Conservation (phyloP, 2,329 filamentous ascomycete species). For the Alternaria viburni region DNA sequence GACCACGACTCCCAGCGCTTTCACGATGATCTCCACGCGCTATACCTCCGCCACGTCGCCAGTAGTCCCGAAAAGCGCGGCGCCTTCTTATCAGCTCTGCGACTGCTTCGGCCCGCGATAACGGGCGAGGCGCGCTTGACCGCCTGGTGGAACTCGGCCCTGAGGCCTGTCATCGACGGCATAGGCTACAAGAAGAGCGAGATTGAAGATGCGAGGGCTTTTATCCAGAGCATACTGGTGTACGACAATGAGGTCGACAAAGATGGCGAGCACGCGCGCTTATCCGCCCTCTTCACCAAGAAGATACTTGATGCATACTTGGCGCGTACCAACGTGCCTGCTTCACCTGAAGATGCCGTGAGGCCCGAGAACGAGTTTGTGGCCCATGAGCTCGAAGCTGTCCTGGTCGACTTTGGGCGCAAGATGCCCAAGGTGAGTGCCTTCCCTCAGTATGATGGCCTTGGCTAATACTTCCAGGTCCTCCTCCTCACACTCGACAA, state of each 20-base stretch:
- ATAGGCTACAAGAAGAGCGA: constrained; percentile 68
- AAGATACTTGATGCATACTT: constrained; percentile 57
- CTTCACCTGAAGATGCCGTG: constrained; percentile 45
- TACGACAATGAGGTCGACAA: constrained; percentile 66
- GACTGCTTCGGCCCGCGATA: constrained; percentile 68
- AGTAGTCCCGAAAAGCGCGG: constrained; percentile 64
- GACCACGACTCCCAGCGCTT: constrained; percentile 72
- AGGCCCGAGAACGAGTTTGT: constrained; percentile 55
- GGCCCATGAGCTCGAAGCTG: constrained; percentile 58
- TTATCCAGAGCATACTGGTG: constrained; percentile 68
- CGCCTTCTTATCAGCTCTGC: constrained; percentile 72
- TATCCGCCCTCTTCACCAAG: constrained; percentile 61
- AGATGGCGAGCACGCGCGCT: constrained; percentile 51
- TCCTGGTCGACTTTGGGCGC: constrained; percentile 66
- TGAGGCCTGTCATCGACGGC: constrained; percentile 63
- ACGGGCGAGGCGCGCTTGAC: constrained; percentile 67
- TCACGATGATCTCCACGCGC: constrained; percentile 72
- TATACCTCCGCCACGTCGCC: constrained; percentile 70
- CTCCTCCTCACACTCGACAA: constrained; percentile 70
- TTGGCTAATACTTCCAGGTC: constrained; percentile 54
- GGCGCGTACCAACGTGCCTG: constrained; percentile 48
- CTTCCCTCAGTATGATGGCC: neutral
- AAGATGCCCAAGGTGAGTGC: constrained; percentile 66
- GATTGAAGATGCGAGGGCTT: constrained; percentile 68
- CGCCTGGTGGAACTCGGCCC: constrained; percentile 74